phyloP scores from a whole-genome alignment of 805 yeast genomes.

The Kockiozyma suomiensis region DNA sequence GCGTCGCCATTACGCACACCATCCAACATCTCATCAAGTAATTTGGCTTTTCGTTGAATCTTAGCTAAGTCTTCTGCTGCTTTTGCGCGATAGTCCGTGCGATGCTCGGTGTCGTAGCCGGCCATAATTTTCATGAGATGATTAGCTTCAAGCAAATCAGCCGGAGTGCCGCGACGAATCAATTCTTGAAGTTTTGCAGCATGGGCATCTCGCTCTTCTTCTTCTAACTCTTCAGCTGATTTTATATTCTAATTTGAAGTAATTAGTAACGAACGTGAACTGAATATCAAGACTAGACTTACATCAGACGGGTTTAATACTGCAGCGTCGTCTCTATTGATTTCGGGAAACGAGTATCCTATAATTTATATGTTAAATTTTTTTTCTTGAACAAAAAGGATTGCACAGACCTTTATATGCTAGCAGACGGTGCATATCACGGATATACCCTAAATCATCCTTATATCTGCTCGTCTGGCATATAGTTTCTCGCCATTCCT shows the following conservation, averaged over 20 bases:
- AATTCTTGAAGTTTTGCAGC: constrained; percentile 94
- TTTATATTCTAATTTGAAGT: constrained; percentile 46
- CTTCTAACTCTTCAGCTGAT: constrained; percentile 85
- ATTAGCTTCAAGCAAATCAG: constrained; percentile 94
- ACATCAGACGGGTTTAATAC: constrained; percentile 80
- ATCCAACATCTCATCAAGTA: constrained; percentile 82
- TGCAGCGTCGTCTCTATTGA: constrained; percentile 86
- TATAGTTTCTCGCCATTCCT: constrained; percentile 96
- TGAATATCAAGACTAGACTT: constrained; percentile 1
- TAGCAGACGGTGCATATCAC: constrained; percentile 93
- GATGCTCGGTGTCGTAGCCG: constrained; percentile 86
- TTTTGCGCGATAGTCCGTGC: constrained; percentile 71
- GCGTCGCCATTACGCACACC: constrained; percentile 44
- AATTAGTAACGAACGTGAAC: constrained; percentile 51
- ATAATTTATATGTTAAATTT: neutral
- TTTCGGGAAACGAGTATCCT: constrained; percentile 87
- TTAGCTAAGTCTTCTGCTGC: constrained; percentile 83
- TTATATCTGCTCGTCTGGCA: constrained; percentile 87
- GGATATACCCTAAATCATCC: constrained; percentile 86
- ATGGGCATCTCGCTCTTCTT: constrained; percentile 90
- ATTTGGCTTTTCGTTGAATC: constrained; percentile 80
- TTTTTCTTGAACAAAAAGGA: neutral
- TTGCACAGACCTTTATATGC: constrained; percentile 62
- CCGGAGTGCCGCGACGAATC: constrained; percentile 92
- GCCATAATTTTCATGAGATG: constrained; percentile 97